A percentile compares a stretch with the other conserved stretches of the same genome.
Conservation (phyloP, 257 asterid genomes). For the Scutellaria galericulata region DNA sequence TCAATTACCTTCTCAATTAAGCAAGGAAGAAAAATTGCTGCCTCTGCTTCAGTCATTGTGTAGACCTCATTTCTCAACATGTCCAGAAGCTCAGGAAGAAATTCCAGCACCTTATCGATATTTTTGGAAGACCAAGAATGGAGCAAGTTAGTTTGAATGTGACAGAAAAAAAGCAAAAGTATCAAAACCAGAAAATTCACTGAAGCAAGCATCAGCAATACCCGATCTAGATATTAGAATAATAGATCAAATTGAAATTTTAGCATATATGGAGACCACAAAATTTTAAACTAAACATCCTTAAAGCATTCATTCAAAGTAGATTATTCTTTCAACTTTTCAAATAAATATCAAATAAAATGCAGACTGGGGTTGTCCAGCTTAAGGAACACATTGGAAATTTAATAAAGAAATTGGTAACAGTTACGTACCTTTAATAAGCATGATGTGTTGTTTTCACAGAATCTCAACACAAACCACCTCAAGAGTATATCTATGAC, state of each 20-base stretch:
- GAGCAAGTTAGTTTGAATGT: conserved; percentile 28
- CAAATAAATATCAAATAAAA: neutral
- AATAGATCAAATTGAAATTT: conserved; percentile 5
- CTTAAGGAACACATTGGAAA: conserved; percentile 2
- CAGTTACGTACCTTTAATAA: conserved; percentile 66
- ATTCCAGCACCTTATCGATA: conserved; percentile 84
- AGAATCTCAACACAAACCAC: conserved; percentile 94
- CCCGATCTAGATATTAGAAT: conserved; percentile 11
- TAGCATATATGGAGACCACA: neutral
- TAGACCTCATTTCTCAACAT: conserved; percentile 86
- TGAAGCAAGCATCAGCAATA: conserved; percentile 16
- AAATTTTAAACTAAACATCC: neutral
- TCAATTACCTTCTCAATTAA: conserved; percentile 82
- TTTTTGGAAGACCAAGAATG: conserved; percentile 21
- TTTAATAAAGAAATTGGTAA: conserved; percentile 9
- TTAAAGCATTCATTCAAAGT: neutral
- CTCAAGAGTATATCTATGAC: conserved; percentile 84
- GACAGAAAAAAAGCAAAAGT: neutral
- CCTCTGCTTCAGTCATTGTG: conserved; percentile 92
- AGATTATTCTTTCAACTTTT: neutral
- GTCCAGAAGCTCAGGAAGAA: conserved; percentile 93
- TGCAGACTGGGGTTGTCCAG: neutral
- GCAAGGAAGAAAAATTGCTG: conserved; percentile 94
- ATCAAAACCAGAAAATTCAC: neutral
- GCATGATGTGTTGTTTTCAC: conserved; percentile 95